Evolutionary conservation across 1,284 basidiomycete genomes (phyloP).

Genomic region (Vanrija pseudolonga): DNA sequence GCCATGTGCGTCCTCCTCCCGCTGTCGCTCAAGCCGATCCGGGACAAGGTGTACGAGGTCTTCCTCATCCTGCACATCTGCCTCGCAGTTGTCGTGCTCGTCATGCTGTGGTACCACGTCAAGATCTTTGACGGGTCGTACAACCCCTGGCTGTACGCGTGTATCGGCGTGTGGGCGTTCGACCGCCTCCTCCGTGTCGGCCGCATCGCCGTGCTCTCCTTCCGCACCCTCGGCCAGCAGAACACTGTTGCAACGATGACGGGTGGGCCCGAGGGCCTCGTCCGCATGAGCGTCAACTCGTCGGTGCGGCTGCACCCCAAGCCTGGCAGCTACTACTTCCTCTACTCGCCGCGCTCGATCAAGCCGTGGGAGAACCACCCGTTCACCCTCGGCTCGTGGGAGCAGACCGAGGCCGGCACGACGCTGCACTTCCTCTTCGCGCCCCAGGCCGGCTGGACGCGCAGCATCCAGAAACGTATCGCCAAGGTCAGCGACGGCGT

Average conservation of each 20-base stretch:
- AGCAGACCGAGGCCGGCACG: constrained; percentile 3
- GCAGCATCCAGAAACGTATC: not conserved
- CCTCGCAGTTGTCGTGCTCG: constrained; percentile 17
- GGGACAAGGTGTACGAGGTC: constrained; percentile 22
- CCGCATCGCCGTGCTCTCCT: constrained; percentile 23
- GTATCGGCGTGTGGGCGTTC: constrained; percentile 27
- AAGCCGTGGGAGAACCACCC: constrained; percentile 36
- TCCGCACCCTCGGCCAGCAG: constrained; percentile 11
- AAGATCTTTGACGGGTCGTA: constrained; percentile 17
- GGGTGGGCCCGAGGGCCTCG: constrained; percentile 15
- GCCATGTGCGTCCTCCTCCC: constrained; percentile 18
- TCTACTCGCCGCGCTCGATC: constrained; percentile 24
- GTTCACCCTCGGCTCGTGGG: constrained; percentile 30
- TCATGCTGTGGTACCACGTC: constrained; percentile 23
- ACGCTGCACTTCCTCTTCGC: constrained; percentile 28
- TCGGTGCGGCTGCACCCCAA: constrained; percentile 13
- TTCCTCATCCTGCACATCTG: constrained; percentile 29
- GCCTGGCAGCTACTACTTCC: constrained; percentile 33
- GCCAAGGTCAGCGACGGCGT: not conserved
- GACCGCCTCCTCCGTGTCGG: constrained; percentile 28
- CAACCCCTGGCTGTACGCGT: constrained; percentile 24
- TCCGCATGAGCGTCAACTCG: constrained; percentile 25
- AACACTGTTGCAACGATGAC: constrained; percentile 17
- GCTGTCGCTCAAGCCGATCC: constrained; percentile 19
- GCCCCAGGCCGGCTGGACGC: constrained; percentile 23